phyloP scores from a whole-genome alignment of 2,329 filamentous ascomycete genomes.

The Ploettnerulaceae sp. region DNA sequence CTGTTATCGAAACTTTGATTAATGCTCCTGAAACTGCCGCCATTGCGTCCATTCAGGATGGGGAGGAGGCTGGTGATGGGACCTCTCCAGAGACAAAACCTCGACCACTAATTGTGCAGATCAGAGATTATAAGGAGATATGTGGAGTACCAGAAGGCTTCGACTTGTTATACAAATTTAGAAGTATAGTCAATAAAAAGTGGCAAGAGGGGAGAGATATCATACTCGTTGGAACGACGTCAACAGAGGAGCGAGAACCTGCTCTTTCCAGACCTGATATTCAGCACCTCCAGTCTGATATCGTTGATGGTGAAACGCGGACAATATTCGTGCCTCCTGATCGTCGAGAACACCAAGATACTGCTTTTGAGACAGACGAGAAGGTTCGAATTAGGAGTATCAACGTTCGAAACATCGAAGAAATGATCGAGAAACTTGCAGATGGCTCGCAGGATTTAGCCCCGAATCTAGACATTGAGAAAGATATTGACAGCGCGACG shows the following conservation, averaged over 20 bases:
- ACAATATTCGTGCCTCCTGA: conserved; percentile 51
- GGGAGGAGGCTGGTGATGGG: background rate
- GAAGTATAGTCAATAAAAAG: conserved; percentile 64
- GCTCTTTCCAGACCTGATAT: conserved; percentile 38
- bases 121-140: conserved; percentile 79
- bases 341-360: conserved; percentile 36
- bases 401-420: conserved; percentile 60
- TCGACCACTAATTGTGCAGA: conserved; percentile 62
- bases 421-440: conserved; percentile 46
- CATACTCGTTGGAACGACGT: conserved; percentile 74
- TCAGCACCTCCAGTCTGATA: conserved; percentile 40
- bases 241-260: conserved; percentile 46
- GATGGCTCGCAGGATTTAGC: conserved; percentile 22
- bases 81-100: conserved; percentile 4
- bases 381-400: conserved; percentile 47
- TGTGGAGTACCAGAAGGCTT: conserved; percentile 63
- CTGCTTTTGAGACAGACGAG: conserved; percentile 43
- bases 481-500: conserved; percentile 24
- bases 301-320: conserved; percentile 44
- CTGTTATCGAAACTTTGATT: conserved; percentile 53
- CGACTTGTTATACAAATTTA: conserved; percentile 64
- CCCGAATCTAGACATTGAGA: conserved; percentile 26
- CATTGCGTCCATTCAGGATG: conserved; percentile 11
- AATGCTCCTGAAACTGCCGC: conserved; percentile 40
- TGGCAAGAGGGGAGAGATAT: conserved; percentile 68